Evolutionary conservation across 306 rosid species (phyloP).

Genomic region (Cucumis hystrix): DNA sequence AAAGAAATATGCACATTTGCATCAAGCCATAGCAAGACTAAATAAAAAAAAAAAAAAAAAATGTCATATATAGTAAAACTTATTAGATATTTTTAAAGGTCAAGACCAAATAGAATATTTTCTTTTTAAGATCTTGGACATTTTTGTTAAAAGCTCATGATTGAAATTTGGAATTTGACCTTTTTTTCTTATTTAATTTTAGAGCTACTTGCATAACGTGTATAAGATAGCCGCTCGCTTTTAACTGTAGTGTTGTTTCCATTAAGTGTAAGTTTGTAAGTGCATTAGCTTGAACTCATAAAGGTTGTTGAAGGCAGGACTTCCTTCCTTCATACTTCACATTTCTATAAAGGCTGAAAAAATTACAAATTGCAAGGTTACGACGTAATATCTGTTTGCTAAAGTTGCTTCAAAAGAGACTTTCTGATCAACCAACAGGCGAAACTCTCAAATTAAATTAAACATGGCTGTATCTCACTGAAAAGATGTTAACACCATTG

Average conservation of each 20-base stretch:
- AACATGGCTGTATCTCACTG: not conserved
- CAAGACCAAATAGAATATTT: too few species aligned
- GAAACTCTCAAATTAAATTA: not conserved
- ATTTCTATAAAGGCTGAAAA: not conserved
- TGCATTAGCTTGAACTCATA: not conserved
- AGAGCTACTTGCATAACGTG: too few species aligned
- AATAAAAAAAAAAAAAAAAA: too few species aligned
- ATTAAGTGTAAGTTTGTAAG: not conserved
- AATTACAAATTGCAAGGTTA: not conserved
- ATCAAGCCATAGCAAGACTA: too few species aligned
- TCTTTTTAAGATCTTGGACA: too few species aligned
- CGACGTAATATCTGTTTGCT: not conserved
- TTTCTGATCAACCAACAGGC: not conserved
- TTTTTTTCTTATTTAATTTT: too few species aligned
- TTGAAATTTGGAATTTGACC: too few species aligned
- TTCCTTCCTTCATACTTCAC: not conserved
- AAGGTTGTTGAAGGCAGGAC: not conserved
- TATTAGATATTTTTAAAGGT: too few species aligned
- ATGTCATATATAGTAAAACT: too few species aligned
- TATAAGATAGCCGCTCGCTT: not conserved
- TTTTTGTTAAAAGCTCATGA: too few species aligned
- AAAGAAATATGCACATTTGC: too few species aligned
- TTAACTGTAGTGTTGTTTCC: not conserved
- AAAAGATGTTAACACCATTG: not conserved
- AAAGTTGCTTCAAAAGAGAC: not conserved